Evolutionary conservation across 768 basidiomycete species (phyloP), one percentile per base, ranked within the genome.

Genomic region (Collybia mongolica): DNA sequence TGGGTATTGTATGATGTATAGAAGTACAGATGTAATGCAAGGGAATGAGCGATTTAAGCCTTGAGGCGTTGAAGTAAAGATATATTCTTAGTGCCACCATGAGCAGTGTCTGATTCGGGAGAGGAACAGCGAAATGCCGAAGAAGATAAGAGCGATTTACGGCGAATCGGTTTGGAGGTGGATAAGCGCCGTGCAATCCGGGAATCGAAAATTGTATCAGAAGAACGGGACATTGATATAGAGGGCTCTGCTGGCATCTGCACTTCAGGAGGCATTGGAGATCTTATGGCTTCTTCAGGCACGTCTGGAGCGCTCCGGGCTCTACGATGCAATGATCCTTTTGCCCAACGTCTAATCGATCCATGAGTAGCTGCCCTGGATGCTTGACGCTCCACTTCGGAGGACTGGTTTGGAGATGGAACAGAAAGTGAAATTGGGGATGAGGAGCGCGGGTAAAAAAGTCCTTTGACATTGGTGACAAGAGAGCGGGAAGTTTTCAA

Each of bases 401-500:
- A 26, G 11, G 38, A 36, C 44, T 41, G 49, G 24, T 51, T 44
- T n/a, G 49, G 26, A 40, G 46, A 29, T 11, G 52, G 50, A 28
- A 39, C 44, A 20, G 36, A 36, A 5, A 65, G 55, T 28, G 65
- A 54, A 39, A 67, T 58, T 5, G 79, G 71, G 14, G 79, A 74
- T 12, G 60, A 50, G 4, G 80, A 65, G 1, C 76, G 78, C 44
- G 80, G 70, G 22, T 72, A 66, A 57, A 88, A 86, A 46, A 88
- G 70, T 17, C 73, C 80, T 56, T 74, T 79, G 49, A 88, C 80
- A 56, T 82, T 84, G 54, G 77, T 81, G 41, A 83, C 78, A 65
- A 88, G 74, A 12, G 81, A 83, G 22, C 76, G 65, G 54, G 60
- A 43, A 58, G 63, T 51, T 66, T 72, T 46, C 59, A 60, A 49